phyloP scores from a whole-genome alignment of 176 grass and related monocot species.

The Rhynchospora breviuscula region DNA sequence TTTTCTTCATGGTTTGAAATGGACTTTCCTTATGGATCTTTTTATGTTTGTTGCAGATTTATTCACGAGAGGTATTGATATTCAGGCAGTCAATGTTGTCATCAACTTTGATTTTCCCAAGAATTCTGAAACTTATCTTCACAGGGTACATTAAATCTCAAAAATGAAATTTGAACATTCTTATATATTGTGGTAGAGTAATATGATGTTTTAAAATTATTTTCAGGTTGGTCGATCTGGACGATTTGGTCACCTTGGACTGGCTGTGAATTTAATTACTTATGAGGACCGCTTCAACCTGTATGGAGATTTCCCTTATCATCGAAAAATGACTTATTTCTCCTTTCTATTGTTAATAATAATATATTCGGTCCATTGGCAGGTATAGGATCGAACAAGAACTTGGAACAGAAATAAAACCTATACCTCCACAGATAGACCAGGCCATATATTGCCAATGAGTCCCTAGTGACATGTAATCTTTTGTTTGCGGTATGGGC shows the following conservation, averaged over 20 bases:
- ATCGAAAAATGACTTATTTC: background rate
- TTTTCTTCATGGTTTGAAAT: background rate
- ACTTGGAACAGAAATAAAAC: constrained; percentile 93
- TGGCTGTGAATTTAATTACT: constrained; percentile 87
- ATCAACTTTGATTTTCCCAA: constrained; percentile 98
- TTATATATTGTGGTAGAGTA: background rate
- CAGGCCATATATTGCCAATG: constrained; percentile 72
- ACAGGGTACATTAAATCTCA: constrained; percentile 56
- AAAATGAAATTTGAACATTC: constrained; percentile 2
- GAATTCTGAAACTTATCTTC: constrained; percentile 85
- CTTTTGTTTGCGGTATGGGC: constrained; percentile 39
- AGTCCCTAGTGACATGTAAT: constrained; percentile 16
- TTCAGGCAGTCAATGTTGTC: constrained; percentile 99
- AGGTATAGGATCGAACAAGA: constrained; percentile 89
- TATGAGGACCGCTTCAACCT: constrained; percentile 92
- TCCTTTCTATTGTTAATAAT: background rate
- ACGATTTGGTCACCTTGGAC: constrained; percentile 84
- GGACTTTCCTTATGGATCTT: background rate
- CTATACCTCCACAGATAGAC: constrained; percentile 87
- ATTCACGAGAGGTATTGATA: constrained; percentile 96
- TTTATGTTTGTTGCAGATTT: constrained; percentile 52
- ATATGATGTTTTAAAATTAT: constrained; percentile 17
- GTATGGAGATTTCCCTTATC: constrained; percentile 29
- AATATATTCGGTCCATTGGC: background rate
- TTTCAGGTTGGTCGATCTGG: constrained; percentile 89